Percentiles rank a stretch among this genome's conserved stretches.
These are phyloP conservation scores for Ramularia collo-cygni DNA, from an alignment of 2,329 filamentous ascomycete genomes.

Conservation along the genomic window DNA sequence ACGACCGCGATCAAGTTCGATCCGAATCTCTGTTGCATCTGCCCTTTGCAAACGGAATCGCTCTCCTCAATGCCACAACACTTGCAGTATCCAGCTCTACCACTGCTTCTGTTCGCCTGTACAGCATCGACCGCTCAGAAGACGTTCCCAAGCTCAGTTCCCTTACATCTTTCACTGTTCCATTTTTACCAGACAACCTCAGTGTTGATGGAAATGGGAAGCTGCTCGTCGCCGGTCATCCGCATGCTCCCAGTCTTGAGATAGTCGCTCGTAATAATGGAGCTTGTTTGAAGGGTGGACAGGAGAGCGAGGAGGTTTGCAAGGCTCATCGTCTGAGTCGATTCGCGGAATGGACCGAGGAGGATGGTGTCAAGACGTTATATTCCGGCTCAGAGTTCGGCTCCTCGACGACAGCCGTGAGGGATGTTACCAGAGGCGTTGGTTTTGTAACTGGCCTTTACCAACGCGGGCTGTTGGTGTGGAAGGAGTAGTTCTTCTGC, in stretches of 20 bases:
- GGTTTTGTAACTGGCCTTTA: conserved; percentile 36
- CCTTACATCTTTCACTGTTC: conserved; percentile 17
- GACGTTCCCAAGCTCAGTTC: conserved; percentile 8
- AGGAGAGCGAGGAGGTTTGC: conserved; percentile 27
- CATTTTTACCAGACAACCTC: conserved; percentile 36
- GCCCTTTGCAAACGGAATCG: conserved; percentile 39
- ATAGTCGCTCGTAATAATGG: conserved; percentile 18
- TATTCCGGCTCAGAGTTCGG: conserved; percentile 34
- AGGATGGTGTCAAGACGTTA: conserved; percentile 29
- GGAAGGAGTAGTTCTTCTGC: conserved; percentile 26
- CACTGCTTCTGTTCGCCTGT: conserved; percentile 32
- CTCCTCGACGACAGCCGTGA: conserved; percentile 31
- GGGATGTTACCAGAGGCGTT: conserved; percentile 32
- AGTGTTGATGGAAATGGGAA: conserved; percentile 32
- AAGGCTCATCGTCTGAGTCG: conserved; percentile 17
- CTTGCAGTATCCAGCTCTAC: conserved; percentile 36
- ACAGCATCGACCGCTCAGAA: conserved; percentile 16
- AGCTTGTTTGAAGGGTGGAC: conserved; percentile 15
- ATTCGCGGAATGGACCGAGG: conserved; percentile 35
- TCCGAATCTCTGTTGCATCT: conserved; percentile 25
- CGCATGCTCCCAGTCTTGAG: conserved; percentile 29
- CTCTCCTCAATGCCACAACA: conserved; percentile 30
- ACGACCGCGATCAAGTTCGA: conserved; percentile 6
- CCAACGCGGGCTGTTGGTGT: conserved; percentile 35
- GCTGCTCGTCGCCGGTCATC: conserved; percentile 38